Base-by-base conservation (phyloP, 2,329 filamentous ascomycete species). In the Cladophialophora bantiana region DNA sequence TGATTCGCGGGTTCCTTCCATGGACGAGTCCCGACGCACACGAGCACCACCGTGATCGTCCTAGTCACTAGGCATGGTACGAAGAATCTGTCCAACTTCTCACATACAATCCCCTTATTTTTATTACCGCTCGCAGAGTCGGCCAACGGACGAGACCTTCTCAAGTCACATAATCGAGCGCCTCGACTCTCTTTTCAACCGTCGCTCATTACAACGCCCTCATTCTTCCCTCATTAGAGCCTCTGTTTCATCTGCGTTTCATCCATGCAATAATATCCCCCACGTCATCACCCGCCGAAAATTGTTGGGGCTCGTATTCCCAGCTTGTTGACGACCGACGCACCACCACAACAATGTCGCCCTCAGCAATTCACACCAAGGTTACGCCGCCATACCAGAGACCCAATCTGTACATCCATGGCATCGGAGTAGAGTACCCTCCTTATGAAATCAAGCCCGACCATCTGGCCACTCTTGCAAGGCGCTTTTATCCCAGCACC, bases 371-470 rank as follows among this genome's bases (percentile, higher is more conserved):
- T 7, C 67, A 66, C 59, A 64, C 7, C 42, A 73, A 71, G 61
- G 68, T 70, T 54, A 71, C 66, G 12, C 71, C 71, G 20, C 81
- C 89, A 62, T 73, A 73, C 55, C 70, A 71, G 40, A 56, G 67
- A 60, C 71, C 71, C 13, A 84, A 83, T 65, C 86, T 90, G 76
- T 55, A 70, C 42, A 85, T 90, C 68, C 78, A 85, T 50, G 88
- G 88, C 10, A 73, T 90, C 58, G 85, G 84, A 42, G 80, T 82
- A 9, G 82, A 89, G 72, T 90, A 90, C 71, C 88, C 88, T 20
- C 85, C 86, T 1, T 80, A 86, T 70, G 74, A 75, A 9, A 82
- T 89, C 68, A 80, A 80, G 54, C 75, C 86, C 15, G 77, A 81
- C 68, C 81, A 82, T 50, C 72, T 90, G 18, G 82, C 86, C 45